phyloP scores from a whole-genome alignment of 2,329 filamentous ascomycete genomes.

The Lasiodiplodia citricola region DNA sequence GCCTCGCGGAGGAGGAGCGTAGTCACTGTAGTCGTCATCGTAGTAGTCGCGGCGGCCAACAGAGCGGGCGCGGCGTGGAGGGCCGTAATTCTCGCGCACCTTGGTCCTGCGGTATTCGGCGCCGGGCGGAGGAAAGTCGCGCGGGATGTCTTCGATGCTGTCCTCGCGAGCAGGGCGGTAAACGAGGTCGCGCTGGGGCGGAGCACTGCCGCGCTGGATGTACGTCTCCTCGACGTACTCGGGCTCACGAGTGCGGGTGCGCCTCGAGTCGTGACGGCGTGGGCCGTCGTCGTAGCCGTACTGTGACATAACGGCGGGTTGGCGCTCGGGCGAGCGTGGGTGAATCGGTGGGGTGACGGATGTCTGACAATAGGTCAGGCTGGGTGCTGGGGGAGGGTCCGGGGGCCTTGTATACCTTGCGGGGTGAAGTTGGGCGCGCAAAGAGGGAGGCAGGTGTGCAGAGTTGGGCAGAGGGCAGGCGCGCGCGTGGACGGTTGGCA shows the following conservation, averaged over 20 bases:
- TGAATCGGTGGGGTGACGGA: neutral
- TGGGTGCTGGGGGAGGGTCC: neutral
- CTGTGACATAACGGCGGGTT: conserved; percentile 49
- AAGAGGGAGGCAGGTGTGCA: conserved; percentile 12
- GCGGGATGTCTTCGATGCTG: conserved; percentile 82
- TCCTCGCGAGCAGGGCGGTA: conserved; percentile 68
- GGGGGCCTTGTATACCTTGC: neutral
- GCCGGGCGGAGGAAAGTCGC: conserved; percentile 80
- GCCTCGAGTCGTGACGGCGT: conserved; percentile 45
- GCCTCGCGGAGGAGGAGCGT: conserved; percentile 45
- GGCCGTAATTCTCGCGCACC: conserved; percentile 55
- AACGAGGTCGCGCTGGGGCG: conserved; percentile 54
- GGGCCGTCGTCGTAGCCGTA: conserved; percentile 57
- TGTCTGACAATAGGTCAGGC: neutral
- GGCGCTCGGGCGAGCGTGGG: conserved; percentile 12
- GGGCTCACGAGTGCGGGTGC: conserved; percentile 53
- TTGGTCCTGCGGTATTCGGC: conserved; percentile 52
- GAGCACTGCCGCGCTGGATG: conserved; percentile 52
- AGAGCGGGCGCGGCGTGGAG: conserved; percentile 66
- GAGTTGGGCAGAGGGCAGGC: conserved; percentile 19
- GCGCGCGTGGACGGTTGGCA: conserved; percentile 15
- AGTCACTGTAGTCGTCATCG: conserved; percentile 65
- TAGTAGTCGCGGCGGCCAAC: conserved; percentile 64
- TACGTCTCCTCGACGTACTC: conserved; percentile 58
- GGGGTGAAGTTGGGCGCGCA: conserved; percentile 1